phyloP scores from a whole-genome alignment of 768 basidiomycete genomes.

The Suillus tomentosus region DNA sequence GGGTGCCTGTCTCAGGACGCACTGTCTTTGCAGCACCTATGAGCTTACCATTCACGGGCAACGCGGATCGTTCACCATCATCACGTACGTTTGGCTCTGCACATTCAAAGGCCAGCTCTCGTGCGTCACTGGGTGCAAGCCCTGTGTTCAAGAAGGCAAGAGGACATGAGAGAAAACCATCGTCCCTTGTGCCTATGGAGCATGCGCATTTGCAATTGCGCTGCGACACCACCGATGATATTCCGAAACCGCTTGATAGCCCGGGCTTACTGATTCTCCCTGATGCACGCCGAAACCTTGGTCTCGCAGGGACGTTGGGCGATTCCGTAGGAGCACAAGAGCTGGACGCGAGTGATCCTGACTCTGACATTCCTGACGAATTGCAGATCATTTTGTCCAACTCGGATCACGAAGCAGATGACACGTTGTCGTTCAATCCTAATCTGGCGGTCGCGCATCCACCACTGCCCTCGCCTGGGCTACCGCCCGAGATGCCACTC shows the following conservation, averaged over 20 bases:
- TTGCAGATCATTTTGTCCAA: slow-evolving; percentile 60
- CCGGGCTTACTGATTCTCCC: slow-evolving; percentile 44
- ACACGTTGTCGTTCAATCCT: slow-evolving; percentile 39
- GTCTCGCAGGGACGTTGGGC: slow-evolving; percentile 70
- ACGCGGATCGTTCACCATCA: slow-evolving; percentile 33
- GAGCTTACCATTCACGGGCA: slow-evolving; percentile 17
- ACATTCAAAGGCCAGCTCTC: slow-evolving; percentile 33
- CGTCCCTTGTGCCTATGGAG: slow-evolving; percentile 26
- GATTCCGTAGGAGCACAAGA: slow-evolving; percentile 52
- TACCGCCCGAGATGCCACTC: slow-evolving; percentile 44
- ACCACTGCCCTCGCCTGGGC: slow-evolving; percentile 39
- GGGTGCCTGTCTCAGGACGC: slow-evolving; percentile 21
- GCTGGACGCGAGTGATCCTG: slow-evolving; percentile 59
- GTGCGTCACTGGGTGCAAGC: slow-evolving; percentile 24
- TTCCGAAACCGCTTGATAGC: slow-evolving; percentile 14
- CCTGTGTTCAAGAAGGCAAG: slow-evolving; percentile 39
- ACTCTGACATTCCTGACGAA: slow-evolving; percentile 84
- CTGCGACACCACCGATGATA: neutral
- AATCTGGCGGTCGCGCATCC: neutral
- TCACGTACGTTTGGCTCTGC: slow-evolving; percentile 39
- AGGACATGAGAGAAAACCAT: slow-evolving; percentile 25
- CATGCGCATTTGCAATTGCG: slow-evolving; percentile 10
- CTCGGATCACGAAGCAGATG: slow-evolving; percentile 41
- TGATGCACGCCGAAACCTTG: slow-evolving; percentile 57
- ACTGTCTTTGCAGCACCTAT: slow-evolving; percentile 27